Base-by-base conservation (phyloP, 257 asterid genomes). In the Jaltomata sinuosa region DNA sequence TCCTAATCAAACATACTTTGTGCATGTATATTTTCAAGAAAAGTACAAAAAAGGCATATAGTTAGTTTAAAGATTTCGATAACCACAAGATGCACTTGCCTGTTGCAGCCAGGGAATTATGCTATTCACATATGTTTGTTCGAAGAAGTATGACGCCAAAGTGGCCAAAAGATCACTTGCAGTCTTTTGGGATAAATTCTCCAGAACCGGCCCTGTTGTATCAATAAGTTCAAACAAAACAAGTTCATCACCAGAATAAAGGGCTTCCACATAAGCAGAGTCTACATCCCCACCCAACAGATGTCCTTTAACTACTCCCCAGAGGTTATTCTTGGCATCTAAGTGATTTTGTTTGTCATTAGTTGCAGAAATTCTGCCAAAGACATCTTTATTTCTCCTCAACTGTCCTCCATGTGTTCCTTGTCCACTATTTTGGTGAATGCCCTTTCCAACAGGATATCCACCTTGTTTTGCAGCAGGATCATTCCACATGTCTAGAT, bases 91-190 rank as follows among this genome's bases (percentile, higher is more conserved):
- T 77, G 47, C 65, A 91, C 94, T 89, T 92, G 86, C 99, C 99
- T 96, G 98, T 87, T 93, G 96, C 87, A 96, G 83, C 99, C 99
- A 96, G 82, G 99, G 99, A 81, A 94, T 89, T 31, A 94, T 92
- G 40, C 91, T 90, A 86, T 87, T 92, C 89, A 90, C 88, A 83
- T 90, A 96, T 87, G 95, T 91, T 89, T 93, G 97, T 81, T 92
- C 97, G 85, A 87, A 86, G 82, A 94, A 89, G 89, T 89, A 91
- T 62, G 89, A 84, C 57, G 95, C 94, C 87, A 96, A 87, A 69
- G 87, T 88, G 87, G 90, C 90, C 84, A 96, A 83, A 81, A 96
- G 89, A 77, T 90, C 91, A 62, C 91, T 87, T 21, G 94, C 89
- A 29, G 96, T 94, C 89, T 91, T 88, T 74, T 92, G 88, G 2